phyloP scores from a whole-genome alignment of 352 stramenopile species.

The Thalassiosira pacifica region DNA sequence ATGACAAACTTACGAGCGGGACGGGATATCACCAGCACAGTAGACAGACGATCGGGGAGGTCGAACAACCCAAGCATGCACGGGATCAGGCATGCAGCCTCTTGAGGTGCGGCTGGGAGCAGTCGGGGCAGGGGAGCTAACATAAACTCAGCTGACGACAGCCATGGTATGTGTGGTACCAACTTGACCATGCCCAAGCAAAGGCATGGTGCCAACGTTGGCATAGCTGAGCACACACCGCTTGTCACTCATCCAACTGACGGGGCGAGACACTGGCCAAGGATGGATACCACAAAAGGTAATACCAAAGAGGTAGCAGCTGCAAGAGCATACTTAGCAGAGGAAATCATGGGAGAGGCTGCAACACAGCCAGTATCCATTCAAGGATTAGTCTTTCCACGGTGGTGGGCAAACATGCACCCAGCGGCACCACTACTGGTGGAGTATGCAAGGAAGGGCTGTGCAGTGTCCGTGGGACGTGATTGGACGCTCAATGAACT shows the following conservation, averaged over 20 bases:
- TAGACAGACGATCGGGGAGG: neutral
- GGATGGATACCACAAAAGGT: neutral
- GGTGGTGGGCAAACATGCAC: conserved; percentile 8
- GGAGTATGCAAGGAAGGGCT: conserved; percentile 34
- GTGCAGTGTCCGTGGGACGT: conserved; percentile 23
- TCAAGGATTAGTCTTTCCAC: conserved; percentile 12
- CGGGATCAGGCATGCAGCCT: too few species aligned
- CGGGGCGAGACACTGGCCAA: neutral
- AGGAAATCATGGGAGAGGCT: conserved; percentile 24
- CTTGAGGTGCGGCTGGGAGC: neutral
- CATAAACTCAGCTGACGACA: too few species aligned
- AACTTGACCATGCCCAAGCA: too few species aligned
- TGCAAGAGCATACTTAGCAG: neutral
- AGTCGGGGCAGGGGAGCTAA: neutral
- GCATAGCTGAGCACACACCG: too few species aligned
- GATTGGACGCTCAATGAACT: conserved; percentile 41
- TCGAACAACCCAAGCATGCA: neutral
- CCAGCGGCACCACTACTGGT: conserved; percentile 11
- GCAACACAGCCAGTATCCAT: conserved; percentile 9
- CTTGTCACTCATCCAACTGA: too few species aligned
- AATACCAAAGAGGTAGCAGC: conserved; percentile 1
- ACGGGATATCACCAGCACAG: neutral
- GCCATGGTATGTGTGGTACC: too few species aligned
- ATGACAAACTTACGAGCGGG: neutral
- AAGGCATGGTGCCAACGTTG: too few species aligned